Conservation (phyloP, 1,284 basidiomycete genomes). For the Trichosporon coremiiforme region DNA sequence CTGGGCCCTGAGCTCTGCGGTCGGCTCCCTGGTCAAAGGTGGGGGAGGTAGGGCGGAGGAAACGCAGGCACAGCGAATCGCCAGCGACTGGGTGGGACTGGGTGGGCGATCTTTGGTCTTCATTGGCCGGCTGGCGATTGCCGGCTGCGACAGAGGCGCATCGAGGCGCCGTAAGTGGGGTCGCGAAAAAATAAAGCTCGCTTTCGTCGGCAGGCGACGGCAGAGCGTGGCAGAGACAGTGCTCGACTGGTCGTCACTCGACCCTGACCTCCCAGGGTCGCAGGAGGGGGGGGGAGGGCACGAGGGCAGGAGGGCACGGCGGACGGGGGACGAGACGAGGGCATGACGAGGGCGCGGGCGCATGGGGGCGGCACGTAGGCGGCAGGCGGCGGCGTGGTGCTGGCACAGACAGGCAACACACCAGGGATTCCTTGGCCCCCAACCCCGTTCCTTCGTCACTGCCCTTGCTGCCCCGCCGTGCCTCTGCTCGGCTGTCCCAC, state of each 20-base stretch:
- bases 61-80: neutral
- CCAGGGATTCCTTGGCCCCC: neutral
- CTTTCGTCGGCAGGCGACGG: neutral
- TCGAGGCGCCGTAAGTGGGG: conserved; percentile 4
- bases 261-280: neutral
- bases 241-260: neutral
- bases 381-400: neutral
- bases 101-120: neutral
- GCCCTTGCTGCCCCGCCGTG: neutral
- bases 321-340: neutral
- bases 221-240: too few species aligned
- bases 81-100: neutral
- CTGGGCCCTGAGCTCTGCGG: neutral
- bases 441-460: conserved; percentile 1
- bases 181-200: conserved; percentile 14
- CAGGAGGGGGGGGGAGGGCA: neutral
- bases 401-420: neutral
- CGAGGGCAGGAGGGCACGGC: conserved; percentile 11
- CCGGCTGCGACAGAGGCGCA: neutral
- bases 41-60: conserved; percentile 13
- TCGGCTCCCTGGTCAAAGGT: neutral
- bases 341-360: conserved; percentile 6
- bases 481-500: neutral
- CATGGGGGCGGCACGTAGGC: conserved; percentile 4
- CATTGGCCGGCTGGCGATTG: neutral